Conservation (phyloP, 805 yeast species). For the Tetrapisispora fleetii region DNA sequence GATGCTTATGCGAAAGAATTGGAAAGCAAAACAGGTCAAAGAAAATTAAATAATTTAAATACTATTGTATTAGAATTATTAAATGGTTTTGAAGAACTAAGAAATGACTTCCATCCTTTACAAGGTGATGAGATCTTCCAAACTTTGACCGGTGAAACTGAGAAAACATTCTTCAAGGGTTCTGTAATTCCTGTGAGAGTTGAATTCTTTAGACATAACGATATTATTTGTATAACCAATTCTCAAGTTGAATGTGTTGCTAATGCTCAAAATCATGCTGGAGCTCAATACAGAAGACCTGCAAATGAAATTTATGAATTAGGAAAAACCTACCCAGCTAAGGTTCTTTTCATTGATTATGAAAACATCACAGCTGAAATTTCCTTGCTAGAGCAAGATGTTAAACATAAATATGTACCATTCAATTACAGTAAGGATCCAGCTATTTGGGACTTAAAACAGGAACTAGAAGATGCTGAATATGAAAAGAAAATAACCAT, state of each 20-base stretch:
- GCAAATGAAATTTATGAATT: slow-evolving; percentile 37
- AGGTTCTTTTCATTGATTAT: slow-evolving; percentile 59
- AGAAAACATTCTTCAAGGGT: slow-evolving; percentile 56
- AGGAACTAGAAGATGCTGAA: slow-evolving; percentile 57
- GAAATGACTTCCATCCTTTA: slow-evolving; percentile 59
- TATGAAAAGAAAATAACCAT: slow-evolving; percentile 41
- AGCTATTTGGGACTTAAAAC: slow-evolving; percentile 69
- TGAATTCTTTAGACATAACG: slow-evolving; percentile 34
- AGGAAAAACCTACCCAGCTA: slow-evolving; percentile 85
- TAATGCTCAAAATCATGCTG: slow-evolving; percentile 37
- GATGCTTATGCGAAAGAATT: slow-evolving; percentile 90
- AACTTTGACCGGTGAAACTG: slow-evolving; percentile 80
- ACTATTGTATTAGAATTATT: slow-evolving; percentile 55
- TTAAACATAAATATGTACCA: slow-evolving; percentile 40
- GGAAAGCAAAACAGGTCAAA: slow-evolving; percentile 38
- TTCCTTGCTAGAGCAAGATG: slow-evolving; percentile 57
- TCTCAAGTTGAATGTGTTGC: slow-evolving; percentile 56
- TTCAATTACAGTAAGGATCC: slow-evolving; percentile 39
- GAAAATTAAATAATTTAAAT: slow-evolving; percentile 27
- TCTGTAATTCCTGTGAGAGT: slow-evolving; percentile 71
- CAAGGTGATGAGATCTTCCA: slow-evolving; percentile 70
- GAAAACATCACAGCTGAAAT: slow-evolving; percentile 65
- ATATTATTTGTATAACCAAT: slow-evolving; percentile 38
- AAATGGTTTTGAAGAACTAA: slow-evolving; percentile 76
- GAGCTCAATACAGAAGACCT: slow-evolving; percentile 38